phyloP scores from a whole-genome alignment of 2,329 filamentous ascomycete species.

The Clarireedia paspali region DNA sequence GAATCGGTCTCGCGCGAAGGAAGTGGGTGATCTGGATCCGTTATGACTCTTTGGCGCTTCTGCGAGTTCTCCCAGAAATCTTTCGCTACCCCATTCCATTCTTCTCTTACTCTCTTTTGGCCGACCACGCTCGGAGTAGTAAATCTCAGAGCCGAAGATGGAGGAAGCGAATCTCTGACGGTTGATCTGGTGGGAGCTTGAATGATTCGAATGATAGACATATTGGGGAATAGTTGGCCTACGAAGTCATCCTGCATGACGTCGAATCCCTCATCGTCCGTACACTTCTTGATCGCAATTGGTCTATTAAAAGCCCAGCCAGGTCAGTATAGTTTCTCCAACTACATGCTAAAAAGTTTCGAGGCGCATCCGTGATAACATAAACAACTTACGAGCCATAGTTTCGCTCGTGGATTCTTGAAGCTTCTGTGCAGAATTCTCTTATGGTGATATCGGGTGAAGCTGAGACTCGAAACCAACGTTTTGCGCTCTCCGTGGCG shows the following conservation, averaged over 20 bases:
- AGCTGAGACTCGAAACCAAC: conserved; percentile 26
- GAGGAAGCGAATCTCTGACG: conserved; percentile 27
- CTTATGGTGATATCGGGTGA: conserved; percentile 24
- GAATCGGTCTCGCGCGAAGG: conserved; percentile 23
- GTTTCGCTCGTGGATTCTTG: conserved; percentile 25
- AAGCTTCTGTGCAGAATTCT: conserved; percentile 27
- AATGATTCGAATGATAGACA: conserved; percentile 24
- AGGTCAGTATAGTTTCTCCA: not conserved
- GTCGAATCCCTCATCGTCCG: conserved; percentile 28
- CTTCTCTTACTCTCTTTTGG: conserved; percentile 22
- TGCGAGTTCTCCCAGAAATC: conserved; percentile 15
- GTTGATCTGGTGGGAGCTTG: conserved; percentile 21
- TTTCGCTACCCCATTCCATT: conserved; percentile 10
- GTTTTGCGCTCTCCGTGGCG: conserved; percentile 19
- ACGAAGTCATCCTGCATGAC: conserved; percentile 25
- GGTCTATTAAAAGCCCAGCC: conserved; percentile 14
- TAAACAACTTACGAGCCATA: conserved; percentile 25
- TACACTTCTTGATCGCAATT: conserved; percentile 27
- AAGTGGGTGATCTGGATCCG: conserved; percentile 26
- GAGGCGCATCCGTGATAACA: not conserved
- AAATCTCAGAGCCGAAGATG: conserved; percentile 27
- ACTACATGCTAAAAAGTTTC: not conserved
- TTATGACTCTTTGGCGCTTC: conserved; percentile 23
- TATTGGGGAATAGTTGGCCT: conserved; percentile 22
- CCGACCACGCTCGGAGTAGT: conserved; percentile 12